These are phyloP conservation scores for Yamadazyma pseudoaaseri DNA, from an alignment of 1,139 yeast genomes.

Conservation along the genomic window DNA sequence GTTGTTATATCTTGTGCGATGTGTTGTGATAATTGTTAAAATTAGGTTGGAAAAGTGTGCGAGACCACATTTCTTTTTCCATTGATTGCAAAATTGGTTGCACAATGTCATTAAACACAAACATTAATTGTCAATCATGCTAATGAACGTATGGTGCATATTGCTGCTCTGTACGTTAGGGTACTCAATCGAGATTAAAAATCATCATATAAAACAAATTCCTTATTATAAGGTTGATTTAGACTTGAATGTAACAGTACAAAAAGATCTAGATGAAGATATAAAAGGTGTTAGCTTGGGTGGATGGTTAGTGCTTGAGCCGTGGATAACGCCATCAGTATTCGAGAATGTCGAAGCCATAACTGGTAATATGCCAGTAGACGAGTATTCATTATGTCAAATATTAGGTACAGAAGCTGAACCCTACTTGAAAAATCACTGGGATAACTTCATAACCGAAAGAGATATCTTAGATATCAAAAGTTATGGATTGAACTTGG, in stretches of 20 bases:
- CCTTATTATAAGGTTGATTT: no score
- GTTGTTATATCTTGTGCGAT: conserved; percentile 1
- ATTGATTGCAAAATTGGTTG: conserved; percentile 2
- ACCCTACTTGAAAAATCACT: conserved; percentile 17
- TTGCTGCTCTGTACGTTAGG: no score
- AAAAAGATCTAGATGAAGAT: conserved; percentile 11
- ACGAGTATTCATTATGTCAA: conserved; percentile 19
- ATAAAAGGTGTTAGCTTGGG: conserved; percentile 24
- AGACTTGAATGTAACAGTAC: no score
- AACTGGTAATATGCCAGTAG: conserved; percentile 25
- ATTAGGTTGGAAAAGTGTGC: conserved; percentile 1
- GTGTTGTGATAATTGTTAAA: conserved; percentile 2
- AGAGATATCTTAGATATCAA: conserved; percentile 19
- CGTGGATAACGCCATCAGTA: conserved; percentile 26
- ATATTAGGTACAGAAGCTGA: conserved; percentile 15
- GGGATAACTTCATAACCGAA: conserved; percentile 21
- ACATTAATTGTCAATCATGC: no score
- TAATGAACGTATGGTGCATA: no score
- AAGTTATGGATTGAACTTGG: conserved; percentile 20
- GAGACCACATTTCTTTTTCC: background rate
- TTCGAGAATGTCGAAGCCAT: conserved; percentile 16
- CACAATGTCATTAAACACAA: no score
- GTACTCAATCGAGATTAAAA: no score
- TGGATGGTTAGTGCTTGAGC: conserved; percentile 30
- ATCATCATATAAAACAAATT: no score